These are phyloP conservation scores for Yarrowia sp. DNA, from an alignment of 805 yeast species.

Conservation along the genomic window DNA sequence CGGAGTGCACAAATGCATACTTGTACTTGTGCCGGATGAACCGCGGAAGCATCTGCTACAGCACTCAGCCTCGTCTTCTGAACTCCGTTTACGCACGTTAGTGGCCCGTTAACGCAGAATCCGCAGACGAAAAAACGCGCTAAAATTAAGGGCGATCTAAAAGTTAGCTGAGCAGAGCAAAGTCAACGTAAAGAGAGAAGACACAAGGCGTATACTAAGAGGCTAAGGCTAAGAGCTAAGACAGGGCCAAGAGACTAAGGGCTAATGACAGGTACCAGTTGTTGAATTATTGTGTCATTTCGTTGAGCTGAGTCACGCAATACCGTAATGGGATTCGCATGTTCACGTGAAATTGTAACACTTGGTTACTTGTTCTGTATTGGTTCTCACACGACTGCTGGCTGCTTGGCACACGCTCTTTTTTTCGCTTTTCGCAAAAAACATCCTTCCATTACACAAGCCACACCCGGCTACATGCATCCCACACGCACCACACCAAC, in stretches of 20 bases:
- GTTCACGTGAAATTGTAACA: no score
- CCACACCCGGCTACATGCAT: conserved; percentile 12
- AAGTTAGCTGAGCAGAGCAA: neutral
- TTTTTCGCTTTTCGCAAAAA: neutral
- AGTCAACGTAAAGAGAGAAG: no score
- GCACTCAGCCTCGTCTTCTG: no score
- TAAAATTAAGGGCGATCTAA: neutral
- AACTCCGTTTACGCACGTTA: no score
- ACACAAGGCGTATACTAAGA: neutral
- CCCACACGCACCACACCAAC: neutral
- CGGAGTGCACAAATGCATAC: no score
- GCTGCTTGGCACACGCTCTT: neutral
- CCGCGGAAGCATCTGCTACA: no score
- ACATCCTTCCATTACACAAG: neutral
- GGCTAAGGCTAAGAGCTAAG: neutral
- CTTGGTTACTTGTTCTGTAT: neutral
- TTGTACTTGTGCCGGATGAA: no score
- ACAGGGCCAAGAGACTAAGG: no score
- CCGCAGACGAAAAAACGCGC: neutral
- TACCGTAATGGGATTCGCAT: no score
- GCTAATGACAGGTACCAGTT: no score
- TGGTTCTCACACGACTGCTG: neutral
- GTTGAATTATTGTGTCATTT: no score
- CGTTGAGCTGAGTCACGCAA: no score
- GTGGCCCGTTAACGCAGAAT: neutral